These are phyloP conservation scores for Fagopyrum esculentum DNA, from an alignment of 148 eudicot genomes.

Conservation along the genomic window DNA sequence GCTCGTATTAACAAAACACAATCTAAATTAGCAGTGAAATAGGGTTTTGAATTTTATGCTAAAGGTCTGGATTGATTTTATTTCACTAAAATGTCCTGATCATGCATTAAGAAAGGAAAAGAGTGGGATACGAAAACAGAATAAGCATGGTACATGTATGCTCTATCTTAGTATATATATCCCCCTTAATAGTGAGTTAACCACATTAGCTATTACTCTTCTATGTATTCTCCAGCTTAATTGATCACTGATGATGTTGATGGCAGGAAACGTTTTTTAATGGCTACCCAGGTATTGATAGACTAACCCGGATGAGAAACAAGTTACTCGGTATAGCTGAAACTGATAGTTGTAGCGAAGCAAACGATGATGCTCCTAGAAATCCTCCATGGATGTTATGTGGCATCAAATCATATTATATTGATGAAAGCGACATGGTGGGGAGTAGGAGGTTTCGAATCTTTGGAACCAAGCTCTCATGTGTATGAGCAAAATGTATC, in stretches of 20 bases:
- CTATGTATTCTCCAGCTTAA: background rate
- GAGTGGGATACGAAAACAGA: too few relatives aligned
- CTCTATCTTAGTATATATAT: background rate
- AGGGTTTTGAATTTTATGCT: too few relatives aligned
- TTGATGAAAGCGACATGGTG: constrained; percentile 41
- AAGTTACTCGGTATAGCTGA: constrained; percentile 49
- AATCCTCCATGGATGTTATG: constrained; percentile 81
- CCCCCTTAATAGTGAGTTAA: background rate
- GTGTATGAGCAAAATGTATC: background rate
- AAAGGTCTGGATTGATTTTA: too few relatives aligned
- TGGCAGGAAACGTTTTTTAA: constrained; percentile 58
- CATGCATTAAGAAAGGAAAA: too few relatives aligned
- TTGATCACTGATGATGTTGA: background rate
- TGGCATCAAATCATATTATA: constrained; percentile 72
- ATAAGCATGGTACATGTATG: too few relatives aligned
- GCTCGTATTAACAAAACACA: too few relatives aligned
- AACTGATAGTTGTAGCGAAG: constrained; percentile 14
- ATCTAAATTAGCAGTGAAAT: too few relatives aligned
- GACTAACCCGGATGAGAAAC: constrained; percentile 41
- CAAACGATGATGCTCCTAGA: constrained; percentile 31
- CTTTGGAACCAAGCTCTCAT: constrained; percentile 43
- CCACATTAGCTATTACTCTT: too few relatives aligned
- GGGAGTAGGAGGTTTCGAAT: constrained; percentile 56
- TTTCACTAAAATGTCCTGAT: too few relatives aligned
- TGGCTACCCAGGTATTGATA: constrained; percentile 28